Conservation (phyloP, 2,329 filamentous ascomycete genomes). For the Neonectria hederae region DNA sequence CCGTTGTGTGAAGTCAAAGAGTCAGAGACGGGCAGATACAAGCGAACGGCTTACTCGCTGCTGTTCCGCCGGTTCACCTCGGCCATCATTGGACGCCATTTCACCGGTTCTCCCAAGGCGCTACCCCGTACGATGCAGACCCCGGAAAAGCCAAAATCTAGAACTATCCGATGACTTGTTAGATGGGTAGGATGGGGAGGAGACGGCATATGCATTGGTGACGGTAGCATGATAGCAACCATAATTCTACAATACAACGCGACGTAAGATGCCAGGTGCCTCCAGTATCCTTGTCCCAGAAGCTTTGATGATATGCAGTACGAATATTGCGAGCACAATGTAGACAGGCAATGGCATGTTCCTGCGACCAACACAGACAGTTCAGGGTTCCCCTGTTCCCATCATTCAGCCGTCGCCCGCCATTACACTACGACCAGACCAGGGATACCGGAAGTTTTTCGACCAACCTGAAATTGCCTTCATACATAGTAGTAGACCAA, state of each 20-base stretch:
- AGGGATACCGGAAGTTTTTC: constrained; percentile 15
- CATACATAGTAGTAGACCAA: too few relatives aligned
- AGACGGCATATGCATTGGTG: not conserved
- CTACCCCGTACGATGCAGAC: not conserved
- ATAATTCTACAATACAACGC: not conserved
- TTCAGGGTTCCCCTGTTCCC: constrained; percentile 5
- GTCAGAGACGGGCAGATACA: not conserved
- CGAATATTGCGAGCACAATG: not conserved
- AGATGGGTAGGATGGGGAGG: not conserved
- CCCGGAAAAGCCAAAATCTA: not conserved
- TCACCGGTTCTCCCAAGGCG: not conserved
- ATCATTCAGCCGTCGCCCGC: not conserved
- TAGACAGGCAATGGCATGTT: too few relatives aligned
- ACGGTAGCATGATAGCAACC: not conserved
- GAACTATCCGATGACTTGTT: constrained; percentile 3
- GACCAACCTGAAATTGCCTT: not conserved
- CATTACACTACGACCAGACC: not conserved
- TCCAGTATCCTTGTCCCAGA: not conserved
- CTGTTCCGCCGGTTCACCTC: not conserved
- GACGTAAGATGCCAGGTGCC: too few relatives aligned
- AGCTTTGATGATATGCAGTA: not conserved
- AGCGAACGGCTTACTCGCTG: constrained; percentile 2
- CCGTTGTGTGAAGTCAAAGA: not conserved
- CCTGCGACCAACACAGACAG: constrained; percentile 4
- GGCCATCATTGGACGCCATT: not conserved